Percentiles rank a stretch among this genome's conserved stretches.
Conservation (phyloP, 192 early-diverging fungal species). For the Phycomyces nitens region DNA sequence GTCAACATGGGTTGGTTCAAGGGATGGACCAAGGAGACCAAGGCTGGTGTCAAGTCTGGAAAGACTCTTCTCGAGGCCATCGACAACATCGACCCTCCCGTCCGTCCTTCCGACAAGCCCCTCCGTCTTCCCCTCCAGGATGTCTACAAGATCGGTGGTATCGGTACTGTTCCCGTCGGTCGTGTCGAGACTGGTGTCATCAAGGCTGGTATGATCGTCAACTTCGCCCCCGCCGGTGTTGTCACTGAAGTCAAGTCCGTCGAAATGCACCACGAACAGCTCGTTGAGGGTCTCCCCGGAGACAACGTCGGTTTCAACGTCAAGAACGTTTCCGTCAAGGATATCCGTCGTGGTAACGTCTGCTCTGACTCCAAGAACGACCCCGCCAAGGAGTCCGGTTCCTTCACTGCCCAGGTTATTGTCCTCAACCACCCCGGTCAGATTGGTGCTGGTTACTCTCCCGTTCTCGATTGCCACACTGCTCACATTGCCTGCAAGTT, state of each 20-base stretch:
- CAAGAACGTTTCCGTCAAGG: conserved; percentile 97
- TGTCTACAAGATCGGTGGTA: conserved; percentile 99
- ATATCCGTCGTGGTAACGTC: conserved; percentile 95
- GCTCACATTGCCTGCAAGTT: conserved; percentile 98
- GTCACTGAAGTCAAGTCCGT: conserved; percentile 95
- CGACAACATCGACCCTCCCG: conserved; percentile 90
- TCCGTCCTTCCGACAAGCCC: conserved; percentile 87
- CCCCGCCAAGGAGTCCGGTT: conserved; percentile 87
- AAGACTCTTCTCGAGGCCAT: conserved; percentile 94
- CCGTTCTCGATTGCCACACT: conserved; percentile 95
- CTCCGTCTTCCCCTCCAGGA: conserved; percentile 97
- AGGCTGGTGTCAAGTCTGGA: conserved; percentile 60
- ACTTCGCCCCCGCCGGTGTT: conserved; percentile 13
- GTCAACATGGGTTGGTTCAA: conserved; percentile 97
- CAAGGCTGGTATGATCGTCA: conserved; percentile 48
- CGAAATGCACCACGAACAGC: conserved; percentile 96
- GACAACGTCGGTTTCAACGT: conserved; percentile 99
- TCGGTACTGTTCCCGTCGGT: conserved; percentile 95
- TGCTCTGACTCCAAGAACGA: conserved; percentile 97
- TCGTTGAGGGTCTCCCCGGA: conserved; percentile 84
- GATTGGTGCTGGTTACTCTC: conserved; percentile 91
- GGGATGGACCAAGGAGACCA: conserved; percentile 93
- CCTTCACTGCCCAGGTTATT: conserved; percentile 94
- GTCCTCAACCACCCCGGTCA: conserved; percentile 97
- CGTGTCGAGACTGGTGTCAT: conserved; percentile 95